Base-by-base conservation (phyloP, 2,329 filamentous ascomycete species). In the Diaporthe destruens region DNA sequence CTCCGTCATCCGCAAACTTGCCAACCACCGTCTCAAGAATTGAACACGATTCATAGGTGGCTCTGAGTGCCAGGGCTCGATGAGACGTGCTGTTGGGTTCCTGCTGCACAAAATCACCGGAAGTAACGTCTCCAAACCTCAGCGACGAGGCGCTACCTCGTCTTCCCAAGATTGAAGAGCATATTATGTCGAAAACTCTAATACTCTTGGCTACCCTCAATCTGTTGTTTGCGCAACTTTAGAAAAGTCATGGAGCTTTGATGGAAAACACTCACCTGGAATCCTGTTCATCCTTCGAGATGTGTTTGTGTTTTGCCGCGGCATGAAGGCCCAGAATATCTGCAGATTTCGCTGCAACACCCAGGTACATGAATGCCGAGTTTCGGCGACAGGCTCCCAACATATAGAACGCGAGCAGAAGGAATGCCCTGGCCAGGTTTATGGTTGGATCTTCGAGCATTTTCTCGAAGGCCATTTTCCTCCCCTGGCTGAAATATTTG, bases 331-430 rank as follows among this genome's bases (percentile, higher is more conserved):
- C 90, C 0, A 91, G 76, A 0, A 88, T 87, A 4, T 87, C 85
- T 0, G 89, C 89, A 0, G 89, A 87, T 69, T 88, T 85, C 0
- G 87, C 83, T 1, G 89, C 89, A 11, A 91, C 85, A 0, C 89
- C 89, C 2, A 91, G 78, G 71, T 91, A 91, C 87, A 91, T 90
- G 69, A 90, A 91, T 0, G 89, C 89, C 0, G 89, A 84, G 71
- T 90, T 90, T 11, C 88, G 82, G 42, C 87, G 87, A 68, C 88
- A 90, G 5, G 87, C 87, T 0, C 87, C 88, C 3, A 89, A 82
- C 84, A 90, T 87, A 75, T 89, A 90, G 74, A 89, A 89, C 0
- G 88, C 84, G 85, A 90, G 87, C 20, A 90, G 80, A 0, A 89
- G 78, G 74, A 89, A 90, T 0, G 82, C 80, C 20, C 86, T 81